phyloP scores from a whole-genome alignment of 2,329 filamentous ascomycete species.

The Hypocreales sp. region DNA sequence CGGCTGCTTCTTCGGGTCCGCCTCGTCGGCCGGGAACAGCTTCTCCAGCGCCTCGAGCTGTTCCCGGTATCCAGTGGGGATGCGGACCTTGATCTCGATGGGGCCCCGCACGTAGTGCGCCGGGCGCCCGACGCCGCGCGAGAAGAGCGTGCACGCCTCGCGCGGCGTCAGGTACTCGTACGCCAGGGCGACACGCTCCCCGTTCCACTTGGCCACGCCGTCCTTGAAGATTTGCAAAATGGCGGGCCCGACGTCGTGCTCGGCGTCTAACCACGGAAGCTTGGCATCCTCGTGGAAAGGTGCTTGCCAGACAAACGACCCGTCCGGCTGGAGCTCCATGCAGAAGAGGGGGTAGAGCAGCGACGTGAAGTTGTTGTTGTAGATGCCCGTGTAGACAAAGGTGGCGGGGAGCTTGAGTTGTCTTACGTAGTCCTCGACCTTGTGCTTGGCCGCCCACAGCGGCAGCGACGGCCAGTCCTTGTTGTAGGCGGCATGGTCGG shows the following conservation, averaged over 20 bases:
- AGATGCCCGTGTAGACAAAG: conserved; percentile 92
- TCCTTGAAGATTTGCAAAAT: conserved; percentile 93
- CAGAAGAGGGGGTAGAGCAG: conserved; percentile 86
- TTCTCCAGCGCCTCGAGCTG: conserved; percentile 60
- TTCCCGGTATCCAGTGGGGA: conserved; percentile 76
- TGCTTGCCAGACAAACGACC: conserved; percentile 82
- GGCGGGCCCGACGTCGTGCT: conserved; percentile 88
- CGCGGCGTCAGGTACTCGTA: conserved; percentile 77
- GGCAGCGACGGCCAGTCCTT: conserved; percentile 68
- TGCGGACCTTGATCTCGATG: conserved; percentile 72
- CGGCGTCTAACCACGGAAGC: conserved; percentile 88
- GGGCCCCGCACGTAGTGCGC: conserved; percentile 65
- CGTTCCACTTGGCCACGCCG: conserved; percentile 72
- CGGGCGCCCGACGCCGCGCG: conserved; percentile 59
- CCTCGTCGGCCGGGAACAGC: conserved; percentile 36
- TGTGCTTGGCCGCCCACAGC: conserved; percentile 84
- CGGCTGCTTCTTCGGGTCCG: conserved; percentile 39
- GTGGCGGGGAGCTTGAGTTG: conserved; percentile 72
- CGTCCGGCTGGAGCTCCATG: conserved; percentile 75
- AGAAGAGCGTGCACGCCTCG: conserved; percentile 71
- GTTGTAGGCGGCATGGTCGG: conserved; percentile 74
- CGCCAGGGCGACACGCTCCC: conserved; percentile 63
- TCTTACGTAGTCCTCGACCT: conserved; percentile 80
- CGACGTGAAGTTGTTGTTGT: conserved; percentile 98
- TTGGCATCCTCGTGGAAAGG: conserved; percentile 84